phyloP scores from a whole-genome alignment of 495 filamentous ascomycete species.

The Lindgomyces ingoldianus region DNA sequence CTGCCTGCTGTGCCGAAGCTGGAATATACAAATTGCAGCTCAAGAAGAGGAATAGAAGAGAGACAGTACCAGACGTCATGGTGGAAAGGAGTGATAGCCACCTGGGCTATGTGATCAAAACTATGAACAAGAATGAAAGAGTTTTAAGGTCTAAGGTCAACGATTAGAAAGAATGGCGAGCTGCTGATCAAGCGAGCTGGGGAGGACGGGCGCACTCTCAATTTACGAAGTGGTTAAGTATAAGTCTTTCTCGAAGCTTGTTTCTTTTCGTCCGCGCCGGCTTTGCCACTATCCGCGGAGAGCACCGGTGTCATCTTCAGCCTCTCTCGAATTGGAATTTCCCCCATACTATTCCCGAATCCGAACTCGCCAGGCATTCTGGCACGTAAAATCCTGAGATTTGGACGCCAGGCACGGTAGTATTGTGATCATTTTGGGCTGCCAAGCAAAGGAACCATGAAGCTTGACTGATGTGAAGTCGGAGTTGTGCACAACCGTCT shows the following conservation, averaged over 20 bases:
- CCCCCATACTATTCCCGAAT: not conserved
- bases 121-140: constrained; percentile 24
- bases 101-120: constrained; percentile 20
- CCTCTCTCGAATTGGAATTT: not conserved
- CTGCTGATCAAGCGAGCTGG: constrained; percentile 28
- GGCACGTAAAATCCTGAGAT: constrained; percentile 3
- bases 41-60: constrained; percentile 20
- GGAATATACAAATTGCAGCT: not conserved
- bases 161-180: constrained; percentile 26
- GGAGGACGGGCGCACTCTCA: not conserved
- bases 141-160: constrained; percentile 11
- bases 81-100: constrained; percentile 23
- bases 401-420: not conserved
- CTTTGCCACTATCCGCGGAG: constrained; percentile 1
- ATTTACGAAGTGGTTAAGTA: constrained; percentile 9
- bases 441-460: not conserved
- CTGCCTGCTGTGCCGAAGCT: constrained; percentile 12
- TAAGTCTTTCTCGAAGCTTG: not conserved
- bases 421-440: constrained; percentile 4
- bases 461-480: constrained; percentile 3
- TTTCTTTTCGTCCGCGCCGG: not conserved
- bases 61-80: constrained; percentile 35
- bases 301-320: constrained; percentile 12
- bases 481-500: constrained; percentile 12
- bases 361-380: not conserved